Evolutionary conservation across 768 basidiomycete genomes (phyloP).

Genomic region (Vishniacozyma victoriae): DNA sequence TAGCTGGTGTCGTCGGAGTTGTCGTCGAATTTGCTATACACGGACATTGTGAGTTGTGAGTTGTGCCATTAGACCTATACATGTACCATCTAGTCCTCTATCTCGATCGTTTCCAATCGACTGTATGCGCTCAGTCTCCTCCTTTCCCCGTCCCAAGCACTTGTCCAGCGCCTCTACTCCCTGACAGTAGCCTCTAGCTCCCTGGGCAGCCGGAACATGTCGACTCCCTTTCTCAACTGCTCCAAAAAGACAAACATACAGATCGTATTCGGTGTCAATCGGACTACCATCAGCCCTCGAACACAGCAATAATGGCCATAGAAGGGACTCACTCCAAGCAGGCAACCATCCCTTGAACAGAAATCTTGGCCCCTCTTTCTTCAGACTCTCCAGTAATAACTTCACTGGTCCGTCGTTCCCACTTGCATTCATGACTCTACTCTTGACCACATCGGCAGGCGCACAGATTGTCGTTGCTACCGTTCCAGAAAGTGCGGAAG

Average conservation of each 20-base stretch:
- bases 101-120: too few relatives aligned
- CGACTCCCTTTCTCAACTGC: conserved; percentile 42
- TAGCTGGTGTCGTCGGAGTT: too few relatives aligned
- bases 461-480: conserved; percentile 46
- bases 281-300: conserved; percentile 18
- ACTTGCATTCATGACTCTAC: conserved; percentile 37
- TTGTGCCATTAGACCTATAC: too few relatives aligned
- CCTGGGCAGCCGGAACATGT: conserved; percentile 18
- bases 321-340: conserved; percentile 43
- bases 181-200: too few relatives aligned
- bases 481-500: conserved; percentile 40
- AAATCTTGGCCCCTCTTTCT: conserved; percentile 38
- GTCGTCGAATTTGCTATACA: too few relatives aligned
- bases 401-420: conserved; percentile 19
- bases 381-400: conserved; percentile 25
- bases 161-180: too few relatives aligned
- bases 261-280: conserved; percentile 42
- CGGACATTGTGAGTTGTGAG: too few relatives aligned
- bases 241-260: conserved; percentile 46
- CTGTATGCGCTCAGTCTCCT: too few relatives aligned
- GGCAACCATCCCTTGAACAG: conserved; percentile 46
- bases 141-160: too few relatives aligned
- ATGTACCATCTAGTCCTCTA: too few relatives aligned
- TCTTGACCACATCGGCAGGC: conserved; percentile 44
- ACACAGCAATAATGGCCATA: neutral